Percentiles rank a stretch among this genome's conserved stretches.
These are phyloP conservation scores for Podospora pseudoanserina DNA, from an alignment of 495 filamentous ascomycete genomes.

Conservation along the genomic window DNA sequence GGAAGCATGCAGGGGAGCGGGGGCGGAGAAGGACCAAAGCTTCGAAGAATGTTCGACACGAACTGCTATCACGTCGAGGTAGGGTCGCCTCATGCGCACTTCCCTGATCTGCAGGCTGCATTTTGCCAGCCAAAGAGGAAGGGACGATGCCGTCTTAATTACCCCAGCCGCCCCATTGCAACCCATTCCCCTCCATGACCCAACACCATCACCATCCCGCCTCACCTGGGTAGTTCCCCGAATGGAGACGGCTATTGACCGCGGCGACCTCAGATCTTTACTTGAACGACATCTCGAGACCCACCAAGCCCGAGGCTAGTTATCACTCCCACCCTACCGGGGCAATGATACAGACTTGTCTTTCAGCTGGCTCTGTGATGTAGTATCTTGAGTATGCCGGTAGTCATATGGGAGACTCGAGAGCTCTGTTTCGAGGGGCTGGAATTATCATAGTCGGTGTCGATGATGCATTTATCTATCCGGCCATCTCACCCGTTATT, in stretches of 20 bases:
- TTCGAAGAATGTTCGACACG: slow-evolving; percentile 1
- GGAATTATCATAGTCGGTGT: not conserved
- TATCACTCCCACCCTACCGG: not conserved
- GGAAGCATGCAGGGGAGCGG: not conserved
- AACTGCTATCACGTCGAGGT: not conserved
- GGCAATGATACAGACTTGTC: not conserved
- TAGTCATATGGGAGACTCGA: not conserved
- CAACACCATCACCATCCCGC: not conserved
- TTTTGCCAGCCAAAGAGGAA: slow-evolving; percentile 7
- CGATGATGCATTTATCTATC: not conserved
- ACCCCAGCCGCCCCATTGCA: not conserved
- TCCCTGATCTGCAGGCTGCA: slow-evolving; percentile 3
- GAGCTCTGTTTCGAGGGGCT: not conserved
- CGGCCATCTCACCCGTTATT: not conserved
- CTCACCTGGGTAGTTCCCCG: not conserved
- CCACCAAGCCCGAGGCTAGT: not conserved
- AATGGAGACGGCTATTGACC: not conserved
- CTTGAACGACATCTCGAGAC: not conserved
- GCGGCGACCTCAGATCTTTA: slow-evolving; percentile 1
- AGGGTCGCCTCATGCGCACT: slow-evolving; percentile 2
- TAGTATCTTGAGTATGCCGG: not conserved
- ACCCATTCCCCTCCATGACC: not conserved
- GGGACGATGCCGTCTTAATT: not conserved
- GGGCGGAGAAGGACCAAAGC: not conserved
- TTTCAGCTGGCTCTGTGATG: not conserved